A percentile compares a stretch with the other conserved stretches of the same genome.
Evolutionary conservation across 371 early-diverging fungal genomes (phyloP).

Genomic region (Syncephalis plumigaleata): DNA sequence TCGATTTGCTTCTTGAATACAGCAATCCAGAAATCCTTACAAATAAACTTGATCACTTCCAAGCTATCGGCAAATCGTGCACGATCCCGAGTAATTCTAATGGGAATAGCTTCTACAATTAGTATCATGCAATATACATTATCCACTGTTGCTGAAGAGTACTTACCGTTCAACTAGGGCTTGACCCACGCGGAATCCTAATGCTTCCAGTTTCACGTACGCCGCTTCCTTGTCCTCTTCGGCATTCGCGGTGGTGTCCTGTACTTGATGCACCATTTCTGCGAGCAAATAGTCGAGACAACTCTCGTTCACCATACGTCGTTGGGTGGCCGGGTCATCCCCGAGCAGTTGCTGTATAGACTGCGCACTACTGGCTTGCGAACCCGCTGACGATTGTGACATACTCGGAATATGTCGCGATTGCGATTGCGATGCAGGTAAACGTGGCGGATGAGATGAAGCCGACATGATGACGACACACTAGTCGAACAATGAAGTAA

Average conservation of each 20-base stretch:
- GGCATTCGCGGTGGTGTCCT: slow-evolving; percentile 32
- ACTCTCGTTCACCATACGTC: slow-evolving; percentile 29
- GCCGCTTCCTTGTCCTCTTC: slow-evolving; percentile 61
- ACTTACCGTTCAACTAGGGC: slow-evolving; percentile 66
- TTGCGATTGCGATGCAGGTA: too few species aligned
- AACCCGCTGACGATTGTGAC: too few species aligned
- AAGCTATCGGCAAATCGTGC: slow-evolving; percentile 76
- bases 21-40: slow-evolving; percentile 91
- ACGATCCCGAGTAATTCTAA: slow-evolving; percentile 59
- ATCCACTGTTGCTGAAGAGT: neutral
- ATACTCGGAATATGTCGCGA: too few species aligned
- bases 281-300: slow-evolving; percentile 57
- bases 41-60: slow-evolving; percentile 92
- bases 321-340: neutral
- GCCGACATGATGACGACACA: too few species aligned
- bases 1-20: slow-evolving; percentile 92
- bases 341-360: neutral
- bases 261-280: slow-evolving; percentile 60
- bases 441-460: too few species aligned
- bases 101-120: neutral
- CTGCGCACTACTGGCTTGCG: too few species aligned
- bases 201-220: slow-evolving; percentile 66
- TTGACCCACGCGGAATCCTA: slow-evolving; percentile 81
- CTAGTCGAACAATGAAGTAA: too few species aligned
- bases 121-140: neutral